These are phyloP conservation scores for Citrus inodora DNA, from an alignment of 345 rosid genomes.

Conservation along the genomic window DNA sequence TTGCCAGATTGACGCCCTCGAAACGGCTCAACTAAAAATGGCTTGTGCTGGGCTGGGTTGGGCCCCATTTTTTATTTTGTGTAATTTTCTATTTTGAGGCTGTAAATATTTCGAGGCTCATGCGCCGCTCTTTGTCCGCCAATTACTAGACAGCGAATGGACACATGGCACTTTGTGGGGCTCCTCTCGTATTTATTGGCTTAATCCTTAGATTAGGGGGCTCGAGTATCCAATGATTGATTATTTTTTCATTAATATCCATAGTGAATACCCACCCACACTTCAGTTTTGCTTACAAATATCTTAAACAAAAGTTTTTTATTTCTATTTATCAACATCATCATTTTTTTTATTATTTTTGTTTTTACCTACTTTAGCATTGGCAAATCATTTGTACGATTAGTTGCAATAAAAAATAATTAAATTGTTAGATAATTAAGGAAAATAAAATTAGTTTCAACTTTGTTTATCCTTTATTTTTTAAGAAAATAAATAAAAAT, in stretches of 20 bases:
- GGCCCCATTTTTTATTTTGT: neutral
- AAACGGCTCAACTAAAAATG: neutral
- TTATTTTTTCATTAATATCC: neutral
- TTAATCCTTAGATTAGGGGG: neutral
- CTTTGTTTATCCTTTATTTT: too few species aligned
- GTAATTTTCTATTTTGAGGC: neutral
- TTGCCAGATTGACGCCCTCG: neutral
- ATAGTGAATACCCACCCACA: neutral
- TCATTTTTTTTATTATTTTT: too few species aligned
- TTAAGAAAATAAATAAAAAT: too few species aligned
- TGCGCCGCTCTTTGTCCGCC: conserved; percentile 34
- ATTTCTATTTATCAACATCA: too few species aligned
- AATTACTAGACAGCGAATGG: conserved; percentile 2
- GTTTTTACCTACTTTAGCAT: too few species aligned
- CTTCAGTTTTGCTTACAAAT: too few species aligned
- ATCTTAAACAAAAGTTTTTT: too few species aligned
- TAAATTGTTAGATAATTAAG: too few species aligned
- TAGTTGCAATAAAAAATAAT: too few species aligned
- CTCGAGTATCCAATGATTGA: conserved; percentile 18
- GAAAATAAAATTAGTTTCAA: too few species aligned
- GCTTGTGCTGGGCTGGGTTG: neutral
- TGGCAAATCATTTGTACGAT: too few species aligned
- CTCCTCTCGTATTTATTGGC: neutral
- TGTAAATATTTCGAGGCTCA: conserved; percentile 9
- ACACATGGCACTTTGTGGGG: neutral